Base-by-base conservation (phyloP, 164 flowering plant genomes). In the Vitis rupestris region DNA sequence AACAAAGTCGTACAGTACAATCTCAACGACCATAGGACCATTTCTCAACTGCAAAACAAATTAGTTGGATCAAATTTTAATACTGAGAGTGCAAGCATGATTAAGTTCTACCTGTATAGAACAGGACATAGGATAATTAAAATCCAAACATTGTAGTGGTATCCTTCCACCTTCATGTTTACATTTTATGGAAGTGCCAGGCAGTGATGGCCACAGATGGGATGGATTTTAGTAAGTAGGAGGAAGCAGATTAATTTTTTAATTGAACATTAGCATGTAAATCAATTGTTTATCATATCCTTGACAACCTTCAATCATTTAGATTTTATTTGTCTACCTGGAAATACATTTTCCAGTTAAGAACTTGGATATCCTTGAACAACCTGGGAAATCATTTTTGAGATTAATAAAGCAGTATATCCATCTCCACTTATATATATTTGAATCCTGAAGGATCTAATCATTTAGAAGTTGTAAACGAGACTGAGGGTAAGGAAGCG, bases 1-100 rank as follows among this genome's bases (percentile, higher is more conserved):
- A 82, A 66, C 72, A 71, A 70, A 44, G 37, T 14, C 14, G 51
- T 47, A 68, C 63, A 74, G 56, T 23, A 69, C 56, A 74, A 74
- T 68, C 55, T 52, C 67, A 66, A 73, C 70, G 54, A 57, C 61
- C 70, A 61, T 61, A 75, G 55, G 60, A 64, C 53, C 67, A 61
- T 62, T 55, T 59, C 69, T 64, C 68, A 71, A 67, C 76, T 72
- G 69, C 76, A 65, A 72, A 67, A 62, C 59, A 72, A 69, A 53
- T 23, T 37, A 37, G 44, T 37, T 37, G 44, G 44, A 37, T 37
- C 44, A 37, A 37, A 37, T 37, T 37, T 37, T 37, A 37, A 37
- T 37, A 37, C 7, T 23, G 7, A 37, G 44, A 37, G 7, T 37
- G 4, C 44, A 37, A 3, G 44, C 27, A 67, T 53, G 48, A 74